These are phyloP conservation scores for Sporisorium scitamineum DNA, from an alignment of 1,284 basidiomycete genomes.

Conservation along the genomic window DNA sequence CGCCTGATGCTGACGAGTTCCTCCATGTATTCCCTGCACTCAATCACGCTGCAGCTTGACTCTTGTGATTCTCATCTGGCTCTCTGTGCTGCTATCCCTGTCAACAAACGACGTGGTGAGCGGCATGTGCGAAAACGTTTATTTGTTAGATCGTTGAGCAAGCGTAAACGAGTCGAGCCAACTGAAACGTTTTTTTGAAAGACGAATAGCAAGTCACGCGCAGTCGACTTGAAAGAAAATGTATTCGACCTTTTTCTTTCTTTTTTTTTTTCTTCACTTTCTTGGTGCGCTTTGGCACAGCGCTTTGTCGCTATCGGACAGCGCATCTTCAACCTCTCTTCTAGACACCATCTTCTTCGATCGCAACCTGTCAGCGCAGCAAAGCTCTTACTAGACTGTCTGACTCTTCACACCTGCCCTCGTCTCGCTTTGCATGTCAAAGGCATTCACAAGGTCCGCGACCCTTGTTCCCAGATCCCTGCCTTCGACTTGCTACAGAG, in stretches of 20 bases:
- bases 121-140: background rate
- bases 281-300: background rate
- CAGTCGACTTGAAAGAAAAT: background rate
- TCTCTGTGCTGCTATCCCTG: background rate
- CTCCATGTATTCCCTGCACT: background rate
- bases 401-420: background rate
- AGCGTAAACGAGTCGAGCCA: background rate
- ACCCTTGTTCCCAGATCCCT: constrained; percentile 23
- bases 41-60: background rate
- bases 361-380: background rate
- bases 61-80: background rate
- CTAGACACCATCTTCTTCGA: constrained; percentile 1
- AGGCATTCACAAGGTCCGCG: constrained; percentile 28
- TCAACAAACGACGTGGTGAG: background rate
- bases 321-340: background rate
- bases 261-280: background rate
- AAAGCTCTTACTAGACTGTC: background rate
- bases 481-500: constrained; percentile 18
- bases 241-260: background rate
- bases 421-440: constrained; percentile 40
- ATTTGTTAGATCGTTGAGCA: background rate
- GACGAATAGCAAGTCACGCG: background rate
- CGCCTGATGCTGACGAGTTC: background rate
- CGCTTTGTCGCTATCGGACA: background rate
- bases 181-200: background rate